Percentiles rank a stretch among this genome's conserved stretches.
Conservation (phyloP, 2,329 filamentous ascomycete genomes). For the Trichoderma citrinoviride region DNA sequence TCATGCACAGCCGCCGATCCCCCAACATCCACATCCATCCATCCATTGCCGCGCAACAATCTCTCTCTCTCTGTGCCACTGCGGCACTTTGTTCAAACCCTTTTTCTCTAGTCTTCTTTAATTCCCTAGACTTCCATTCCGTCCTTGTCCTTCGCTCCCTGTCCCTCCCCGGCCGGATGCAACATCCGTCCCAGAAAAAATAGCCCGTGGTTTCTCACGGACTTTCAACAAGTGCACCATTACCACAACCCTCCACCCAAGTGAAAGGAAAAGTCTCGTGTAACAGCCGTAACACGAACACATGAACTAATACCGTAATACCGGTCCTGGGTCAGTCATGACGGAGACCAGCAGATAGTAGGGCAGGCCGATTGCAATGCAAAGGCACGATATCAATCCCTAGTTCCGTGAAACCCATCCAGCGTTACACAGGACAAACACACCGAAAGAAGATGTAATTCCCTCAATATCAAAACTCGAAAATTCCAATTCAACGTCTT, state of each 20-base stretch:
- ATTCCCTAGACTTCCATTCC: background rate
- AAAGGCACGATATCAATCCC: no score
- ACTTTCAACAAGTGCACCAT: background rate
- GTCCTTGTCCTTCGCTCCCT: background rate
- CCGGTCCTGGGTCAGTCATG: no score
- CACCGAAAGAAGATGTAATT: no score
- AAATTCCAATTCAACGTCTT: background rate
- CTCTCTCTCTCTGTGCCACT: no score
- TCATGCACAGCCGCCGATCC: constrained; percentile 1
- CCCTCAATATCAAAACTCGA: background rate
- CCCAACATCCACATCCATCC: background rate
- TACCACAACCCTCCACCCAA: background rate
- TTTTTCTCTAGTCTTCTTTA: background rate
- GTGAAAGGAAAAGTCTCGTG: no score
- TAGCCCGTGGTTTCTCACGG: background rate
- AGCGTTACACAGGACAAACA: no score
- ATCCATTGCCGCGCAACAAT: background rate
- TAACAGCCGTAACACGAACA: background rate
- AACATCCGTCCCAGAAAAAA: background rate
- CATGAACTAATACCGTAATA: background rate
- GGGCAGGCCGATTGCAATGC: no score
- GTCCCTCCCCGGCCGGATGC: constrained; percentile 1
- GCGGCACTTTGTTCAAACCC: background rate
- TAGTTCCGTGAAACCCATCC: no score
- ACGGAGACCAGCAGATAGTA: no score